These are phyloP conservation scores for Magnolia officinalis DNA, from an alignment of 164 flowering plant genomes.

Conservation along the genomic window DNA sequence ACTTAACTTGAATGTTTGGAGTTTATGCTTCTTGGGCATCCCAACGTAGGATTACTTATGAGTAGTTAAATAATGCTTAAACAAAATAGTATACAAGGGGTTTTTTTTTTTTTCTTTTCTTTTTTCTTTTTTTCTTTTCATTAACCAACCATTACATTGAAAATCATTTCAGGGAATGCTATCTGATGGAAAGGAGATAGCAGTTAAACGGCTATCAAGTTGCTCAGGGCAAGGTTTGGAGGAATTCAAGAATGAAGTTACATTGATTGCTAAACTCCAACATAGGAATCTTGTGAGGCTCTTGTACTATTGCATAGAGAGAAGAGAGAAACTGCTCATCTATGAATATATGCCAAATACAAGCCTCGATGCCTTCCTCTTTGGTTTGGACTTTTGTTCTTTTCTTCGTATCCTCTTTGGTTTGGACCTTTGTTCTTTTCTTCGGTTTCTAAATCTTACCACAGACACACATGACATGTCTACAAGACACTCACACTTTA, in stretches of 20 bases:
- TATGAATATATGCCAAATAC: slow-evolving; percentile 38
- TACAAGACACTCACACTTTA: too few species aligned
- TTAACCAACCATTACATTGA: too few species aligned
- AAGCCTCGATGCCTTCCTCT: slow-evolving; percentile 32
- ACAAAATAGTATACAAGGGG: too few species aligned
- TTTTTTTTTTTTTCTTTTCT: too few species aligned
- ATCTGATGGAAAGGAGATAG: slow-evolving; percentile 27
- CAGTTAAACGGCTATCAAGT: slow-evolving; percentile 41
- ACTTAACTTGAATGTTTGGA: too few species aligned
- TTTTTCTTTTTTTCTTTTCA: too few species aligned
- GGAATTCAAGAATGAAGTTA: slow-evolving; percentile 37
- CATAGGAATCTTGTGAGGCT: slow-evolving; percentile 43
- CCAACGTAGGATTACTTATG: too few species aligned
- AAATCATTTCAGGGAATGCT: slow-evolving; percentile 26
- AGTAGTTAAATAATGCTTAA: too few species aligned
- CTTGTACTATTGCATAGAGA: slow-evolving; percentile 31
- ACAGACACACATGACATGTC: too few species aligned
- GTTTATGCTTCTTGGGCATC: too few species aligned
- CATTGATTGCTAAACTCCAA: slow-evolving; percentile 37
- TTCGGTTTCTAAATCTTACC: too few species aligned
- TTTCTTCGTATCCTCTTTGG: slow-evolving; percentile 20
- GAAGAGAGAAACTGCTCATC: slow-evolving; percentile 34
- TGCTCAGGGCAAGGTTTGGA: slow-evolving; percentile 34
- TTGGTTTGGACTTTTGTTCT: slow-evolving; percentile 14
- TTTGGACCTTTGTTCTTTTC: background rate